Evolutionary conservation across 1,284 basidiomycete genomes (phyloP), one percentile per base, ranked within the genome.

Genomic region (Pseudozyma tsukubaensis): DNA sequence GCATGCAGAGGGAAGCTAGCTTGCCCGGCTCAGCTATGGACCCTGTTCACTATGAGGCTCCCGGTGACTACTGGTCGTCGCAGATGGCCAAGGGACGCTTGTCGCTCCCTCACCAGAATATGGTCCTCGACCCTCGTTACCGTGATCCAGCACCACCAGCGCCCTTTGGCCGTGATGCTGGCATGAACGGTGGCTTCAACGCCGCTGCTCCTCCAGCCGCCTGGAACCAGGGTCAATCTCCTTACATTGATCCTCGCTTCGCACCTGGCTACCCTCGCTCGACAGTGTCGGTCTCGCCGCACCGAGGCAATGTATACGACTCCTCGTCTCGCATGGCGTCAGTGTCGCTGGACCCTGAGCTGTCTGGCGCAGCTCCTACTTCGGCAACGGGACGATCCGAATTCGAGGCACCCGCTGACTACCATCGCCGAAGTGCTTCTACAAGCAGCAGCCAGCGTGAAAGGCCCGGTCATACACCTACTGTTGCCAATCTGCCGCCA

Each of bases 91-190:
- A 76, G 45, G 64, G 59, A 40, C 68, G 73, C n/a, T 47, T 76
- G 48, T 72, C 68, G n/a, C 50, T 76, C 21, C 61, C 73, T 18
- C 69, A 68, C 18, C 51, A 50, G 18, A 42, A 29, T 10, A 45
- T 42, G 16, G 11, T 59, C 12, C 59, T 66, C 47, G 66, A 69
- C 18, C 55, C 65, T 45, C 67, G 56, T 24, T 65, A 63, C 45
- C 72, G 67, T n/a, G 67, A 75, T 14, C 65, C 71, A 6, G 61
- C 58, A 19, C 72, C 66, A 10, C 72, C 72, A 8, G 72, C 67
- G 5, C 66, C 72, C 0, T 68, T 60, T 21, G 56, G 53, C 7
- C 71, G 71, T 13, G 62, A 69, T 32, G 59, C 51, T 5, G 37
- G 56, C 13, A 42, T 59, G 24, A 57, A 59, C 36, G 59, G 59